These are phyloP conservation scores for Malus fusca DNA, from an alignment of 306 rosid genomes.

Conservation along the genomic window DNA sequence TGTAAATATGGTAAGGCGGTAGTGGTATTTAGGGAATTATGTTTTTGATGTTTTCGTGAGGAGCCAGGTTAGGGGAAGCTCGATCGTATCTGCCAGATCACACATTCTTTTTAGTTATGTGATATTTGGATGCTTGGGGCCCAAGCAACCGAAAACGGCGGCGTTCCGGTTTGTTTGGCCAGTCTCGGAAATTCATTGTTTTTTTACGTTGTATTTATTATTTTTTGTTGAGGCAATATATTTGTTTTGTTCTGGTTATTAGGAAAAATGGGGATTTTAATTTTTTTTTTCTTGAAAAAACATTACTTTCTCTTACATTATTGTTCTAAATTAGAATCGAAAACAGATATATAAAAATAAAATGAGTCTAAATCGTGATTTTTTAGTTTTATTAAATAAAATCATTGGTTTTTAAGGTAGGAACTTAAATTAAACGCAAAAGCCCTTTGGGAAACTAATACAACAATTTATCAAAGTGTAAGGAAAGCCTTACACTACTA, in stretches of 20 bases:
- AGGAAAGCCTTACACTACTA: background rate
- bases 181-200: background rate
- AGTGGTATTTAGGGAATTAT: conserved; percentile 9
- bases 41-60: background rate
- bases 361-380: too few relatives aligned
- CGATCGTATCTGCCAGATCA: conserved; percentile 5
- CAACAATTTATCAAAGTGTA: background rate
- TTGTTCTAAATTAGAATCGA: too few relatives aligned
- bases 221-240: too few relatives aligned
- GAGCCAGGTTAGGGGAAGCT: background rate
- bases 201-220: too few relatives aligned
- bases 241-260: too few relatives aligned
- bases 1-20: conserved; percentile 12
- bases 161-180: background rate
- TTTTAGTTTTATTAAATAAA: too few relatives aligned
- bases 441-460: too few relatives aligned
- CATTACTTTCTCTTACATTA: too few relatives aligned
- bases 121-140: conserved; percentile 17
- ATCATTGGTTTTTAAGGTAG: too few relatives aligned
- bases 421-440: too few relatives aligned
- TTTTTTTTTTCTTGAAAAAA: background rate
- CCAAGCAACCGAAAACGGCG: conserved; percentile 14
- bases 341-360: too few relatives aligned
- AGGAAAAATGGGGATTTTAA: background rate
- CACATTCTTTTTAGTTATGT: background rate